Conservation (phyloP, 2,329 filamentous ascomycete genomes). For the Colletotrichum truncatum region DNA sequence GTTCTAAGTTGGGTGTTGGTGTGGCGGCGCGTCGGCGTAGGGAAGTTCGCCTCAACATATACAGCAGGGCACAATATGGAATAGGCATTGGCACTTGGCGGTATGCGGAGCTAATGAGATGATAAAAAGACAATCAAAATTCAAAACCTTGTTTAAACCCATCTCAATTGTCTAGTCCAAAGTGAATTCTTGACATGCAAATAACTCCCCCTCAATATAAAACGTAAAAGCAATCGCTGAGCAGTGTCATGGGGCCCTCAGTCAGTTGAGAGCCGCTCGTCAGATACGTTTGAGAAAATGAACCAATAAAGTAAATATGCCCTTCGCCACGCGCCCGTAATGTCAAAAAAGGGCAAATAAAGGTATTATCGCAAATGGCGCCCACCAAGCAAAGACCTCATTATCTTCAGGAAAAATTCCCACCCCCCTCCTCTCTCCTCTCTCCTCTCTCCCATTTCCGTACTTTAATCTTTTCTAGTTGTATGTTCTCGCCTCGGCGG, state of each 20-base stretch:
- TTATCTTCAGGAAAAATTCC: neutral
- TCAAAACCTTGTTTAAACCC: neutral
- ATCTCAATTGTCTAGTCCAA: neutral
- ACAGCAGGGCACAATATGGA: neutral
- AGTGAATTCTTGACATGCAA: neutral
- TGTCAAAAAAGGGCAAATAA: neutral
- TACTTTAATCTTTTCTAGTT: conserved; percentile 38
- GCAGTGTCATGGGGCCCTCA: neutral
- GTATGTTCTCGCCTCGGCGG: conserved; percentile 40
- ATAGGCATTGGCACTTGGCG: neutral
- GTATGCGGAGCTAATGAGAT: neutral
- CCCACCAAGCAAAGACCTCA: neutral
- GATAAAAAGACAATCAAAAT: neutral
- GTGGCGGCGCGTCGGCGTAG: neutral
- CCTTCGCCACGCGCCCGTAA: neutral
- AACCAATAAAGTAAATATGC: neutral
- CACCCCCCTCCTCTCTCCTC: neutral
- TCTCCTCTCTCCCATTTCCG: neutral
- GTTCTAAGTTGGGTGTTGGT: neutral
- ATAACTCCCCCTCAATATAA: neutral
- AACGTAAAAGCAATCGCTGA: neutral
- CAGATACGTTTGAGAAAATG: neutral
- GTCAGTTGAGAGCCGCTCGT: neutral
- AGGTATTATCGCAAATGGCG: neutral
- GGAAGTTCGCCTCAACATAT: neutral